Base-by-base conservation (phyloP, 805 yeast species). In the Groenewaldozyma salmanticensis region DNA sequence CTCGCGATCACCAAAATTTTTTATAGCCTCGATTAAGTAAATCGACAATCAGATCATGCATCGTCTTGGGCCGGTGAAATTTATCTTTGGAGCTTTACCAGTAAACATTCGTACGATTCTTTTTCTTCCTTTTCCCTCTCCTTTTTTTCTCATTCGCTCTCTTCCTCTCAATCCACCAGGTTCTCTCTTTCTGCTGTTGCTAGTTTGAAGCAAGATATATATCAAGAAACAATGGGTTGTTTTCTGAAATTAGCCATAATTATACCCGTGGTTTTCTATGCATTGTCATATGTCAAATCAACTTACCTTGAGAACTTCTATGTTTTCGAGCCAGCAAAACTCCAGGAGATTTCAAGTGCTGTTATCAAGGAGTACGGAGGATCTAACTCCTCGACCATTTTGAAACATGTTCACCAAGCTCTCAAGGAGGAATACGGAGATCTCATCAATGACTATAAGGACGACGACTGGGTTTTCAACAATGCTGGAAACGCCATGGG, bases 401-500 rank as follows among this genome's bases (percentile, higher is more conserved):
- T 88, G 61, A 58, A 66, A 16, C 83, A 74, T 37, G 65, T 90
- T 46, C 74, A 83, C 27, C 69, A 70, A 2, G 68, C 64, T 27
- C 59, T 88, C 44, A 68, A 77, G 46, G 66, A 60, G 2, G 74
- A 68, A 35, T 92, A 92, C 59, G 94, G 95, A 9, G 77, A 75
- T 5, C 58, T 72, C 50, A 74, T 90, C 62, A 84, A 84, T 62
- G 77, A 77, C 49, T 70, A 81, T 50, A 75, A 79, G 58, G 67
- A 70, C 38, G 81, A 82, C 40, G 90, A 88, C 50, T 92, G 97
- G 97, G 81, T 92, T 39, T 90, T 79, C 74, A 92, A 92, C 72
- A 86, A 85, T 54, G 98, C 98, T 3, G 98, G 98, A 42, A 95
- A 95, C 52, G 97, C 98, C 39, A 92, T 92, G 98, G 71, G 71